These are phyloP conservation scores for Acanthamoeba comandoni DNA, from an alignment of 208 protist genomes.

Conservation along the genomic window DNA sequence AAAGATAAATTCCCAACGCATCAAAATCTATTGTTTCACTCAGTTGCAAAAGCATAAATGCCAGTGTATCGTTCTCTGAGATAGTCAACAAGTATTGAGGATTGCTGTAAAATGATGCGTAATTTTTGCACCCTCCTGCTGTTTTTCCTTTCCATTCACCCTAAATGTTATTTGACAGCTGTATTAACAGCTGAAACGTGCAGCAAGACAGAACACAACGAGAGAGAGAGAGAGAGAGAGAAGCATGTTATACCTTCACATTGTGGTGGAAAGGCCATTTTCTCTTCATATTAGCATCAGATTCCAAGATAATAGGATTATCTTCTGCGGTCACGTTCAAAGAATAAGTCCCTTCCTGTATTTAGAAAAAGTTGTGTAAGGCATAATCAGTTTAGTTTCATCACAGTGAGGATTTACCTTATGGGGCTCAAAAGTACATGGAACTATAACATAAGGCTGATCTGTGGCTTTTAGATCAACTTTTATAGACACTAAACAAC, in stretches of 20 bases:
- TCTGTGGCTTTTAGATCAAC: too few species aligned
- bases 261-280: constrained; percentile 20
- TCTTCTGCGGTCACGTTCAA: not conserved
- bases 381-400: too few species aligned
- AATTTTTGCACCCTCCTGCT: constrained; percentile 59
- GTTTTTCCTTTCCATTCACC: constrained; percentile 40
- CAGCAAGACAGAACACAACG: not conserved
- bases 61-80: constrained; percentile 16
- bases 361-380: too few species aligned
- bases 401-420: too few species aligned
- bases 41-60: constrained; percentile 11
- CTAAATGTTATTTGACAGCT: not conserved
- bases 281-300: not conserved
- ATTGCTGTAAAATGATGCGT: constrained; percentile 55
- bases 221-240: not conserved
- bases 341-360: not conserved
- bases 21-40: not conserved
- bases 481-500: too few species aligned
- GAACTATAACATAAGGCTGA: constrained; percentile 19
- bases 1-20: constrained; percentile 27
- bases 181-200: not conserved
- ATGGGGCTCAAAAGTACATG: constrained; percentile 34
- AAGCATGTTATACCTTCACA: constrained; percentile 22
- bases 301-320: constrained; percentile 24
- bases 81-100: constrained; percentile 53